Evolutionary conservation across 75 land plant species (phyloP).

Genomic region (Picea glauca): DNA sequence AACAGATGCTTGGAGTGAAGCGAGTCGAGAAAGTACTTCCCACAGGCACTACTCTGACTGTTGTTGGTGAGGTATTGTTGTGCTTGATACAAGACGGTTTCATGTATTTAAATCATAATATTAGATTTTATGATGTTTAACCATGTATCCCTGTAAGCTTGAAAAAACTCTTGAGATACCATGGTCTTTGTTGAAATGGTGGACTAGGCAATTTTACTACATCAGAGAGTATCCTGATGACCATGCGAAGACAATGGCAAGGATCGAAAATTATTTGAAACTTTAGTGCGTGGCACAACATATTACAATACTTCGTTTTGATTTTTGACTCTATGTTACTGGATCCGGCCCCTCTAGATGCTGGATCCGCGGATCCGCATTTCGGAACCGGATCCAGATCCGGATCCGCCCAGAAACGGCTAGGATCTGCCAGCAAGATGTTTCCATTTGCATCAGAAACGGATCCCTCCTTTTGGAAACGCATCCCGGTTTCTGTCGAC

Average conservation of each 20-base stretch:
- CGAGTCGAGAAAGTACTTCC: conserved; percentile 94
- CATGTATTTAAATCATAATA: not conserved
- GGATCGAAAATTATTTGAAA: not conserved
- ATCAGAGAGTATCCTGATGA: not conserved
- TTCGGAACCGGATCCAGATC: no score
- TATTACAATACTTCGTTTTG: not conserved
- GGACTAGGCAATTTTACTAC: not conserved
- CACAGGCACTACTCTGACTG: conserved; percentile 86
- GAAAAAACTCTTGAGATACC: not conserved
- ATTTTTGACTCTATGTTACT: not conserved
- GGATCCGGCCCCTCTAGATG: no score
- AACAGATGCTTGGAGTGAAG: conserved; percentile 97
- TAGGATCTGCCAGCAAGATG: no score
- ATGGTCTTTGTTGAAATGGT: not conserved
- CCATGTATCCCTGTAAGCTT: not conserved
- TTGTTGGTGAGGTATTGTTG: conserved; percentile 87
- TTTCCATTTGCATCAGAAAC: no score
- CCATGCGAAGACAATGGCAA: not conserved
- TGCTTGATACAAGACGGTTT: not conserved
- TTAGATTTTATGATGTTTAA: not conserved
- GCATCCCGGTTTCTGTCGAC: no score
- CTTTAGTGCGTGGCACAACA: not conserved
- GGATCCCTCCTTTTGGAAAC: no score
- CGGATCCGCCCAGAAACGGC: no score
- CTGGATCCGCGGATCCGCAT: no score